Base-by-base conservation (phyloP, 495 filamentous ascomycete genomes). In the Neurospora sp. region DNA sequence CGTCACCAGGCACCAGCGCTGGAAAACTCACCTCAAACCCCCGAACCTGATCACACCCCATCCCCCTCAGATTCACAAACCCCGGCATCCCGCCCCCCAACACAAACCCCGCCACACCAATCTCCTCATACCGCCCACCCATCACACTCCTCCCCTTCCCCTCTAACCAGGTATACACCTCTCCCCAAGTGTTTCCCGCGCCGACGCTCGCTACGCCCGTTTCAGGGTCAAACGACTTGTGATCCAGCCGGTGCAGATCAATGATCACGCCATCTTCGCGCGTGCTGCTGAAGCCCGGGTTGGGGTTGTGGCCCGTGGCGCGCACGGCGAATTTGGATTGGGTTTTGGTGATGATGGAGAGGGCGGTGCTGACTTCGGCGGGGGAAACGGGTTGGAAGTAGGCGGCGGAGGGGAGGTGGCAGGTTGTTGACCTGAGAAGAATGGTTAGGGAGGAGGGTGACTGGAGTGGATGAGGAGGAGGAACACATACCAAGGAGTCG, bases 31-130 rank as follows among this genome's bases (percentile, higher is more conserved):
- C 39, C 79, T 90, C 84, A 75, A 83, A 90, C 69, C 83, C 82
- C 41, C 81, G 72, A 1, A 89, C 85, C 16, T 77, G 86, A 77
- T 89, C 84, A 75, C 84, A 87, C 14, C 77, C 83, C 70, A 83
- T 88, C 11, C 88, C 88, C 16, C 83, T 75, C 44, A 82, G 78
- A 72, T 79, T 81, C 11, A 83, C 80, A 77, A 84, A 85, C 75
- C 84, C 86, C 42, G 80, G 84, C 71, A 87, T 80, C 0, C 88
- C 88, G 35, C 87, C 88, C 12, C 88, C 89, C 0, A 89, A 83
- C 18, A 84, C 77, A 8, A 90, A 79, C 8, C 90, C 90, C 3
- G 83, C 86, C 0, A 89, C 86, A 62, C 90, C 90, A 70, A 91
- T 84, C 5, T 79, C 79, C 0, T 81, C 75, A 14, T 84, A 84